Base-by-base conservation (phyloP, 805 yeast genomes). In the Pichia exigua region DNA sequence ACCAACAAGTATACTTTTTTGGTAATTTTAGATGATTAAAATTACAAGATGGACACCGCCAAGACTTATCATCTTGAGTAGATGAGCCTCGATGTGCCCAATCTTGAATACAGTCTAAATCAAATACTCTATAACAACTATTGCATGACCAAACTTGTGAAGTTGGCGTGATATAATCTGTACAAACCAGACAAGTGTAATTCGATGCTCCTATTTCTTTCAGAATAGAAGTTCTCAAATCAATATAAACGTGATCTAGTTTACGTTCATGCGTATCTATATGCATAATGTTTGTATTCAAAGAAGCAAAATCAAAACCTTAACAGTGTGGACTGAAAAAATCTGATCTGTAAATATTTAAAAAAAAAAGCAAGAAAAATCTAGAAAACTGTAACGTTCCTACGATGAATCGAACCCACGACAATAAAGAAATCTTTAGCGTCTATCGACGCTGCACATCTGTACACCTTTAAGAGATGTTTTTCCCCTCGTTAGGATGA, bases 21-120 rank as follows among this genome's bases (percentile, higher is more conserved):
- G 87, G 90, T 44, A 77, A 73, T 60, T 69, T 69, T 21, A 47
- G 39, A 44, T 66, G 67, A 32, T 69, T 79, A 46, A 67, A 71
- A 67, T 81, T 88, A 65, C 95, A 87, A 3, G 86, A 77, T 0
- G 97, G 97, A 66, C 97, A 90, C 60, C 90, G 75, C 97, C 97
- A 90, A 42, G 74, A 71, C 46, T 76, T 77, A 44, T 75, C 74
- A 8, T 60, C 59, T 35, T 79, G 79, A 1, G 87, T 83, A 8
- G 87, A 78, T 2, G 86, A 78, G 6, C 91, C 91, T 54, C 86
- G 74, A 24, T 71, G 65, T 3, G 96, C 92, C 99, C 99, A 94
- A 57, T 84, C 88, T 47, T 78, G 70, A 44, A 90, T 85, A 70
- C 99, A 92, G 15, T 81, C 82, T 44, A 89, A 72, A 64, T 92